Evolutionary conservation across 1,284 basidiomycete genomes (phyloP).

Genomic region (Malassezia globosa): DNA sequence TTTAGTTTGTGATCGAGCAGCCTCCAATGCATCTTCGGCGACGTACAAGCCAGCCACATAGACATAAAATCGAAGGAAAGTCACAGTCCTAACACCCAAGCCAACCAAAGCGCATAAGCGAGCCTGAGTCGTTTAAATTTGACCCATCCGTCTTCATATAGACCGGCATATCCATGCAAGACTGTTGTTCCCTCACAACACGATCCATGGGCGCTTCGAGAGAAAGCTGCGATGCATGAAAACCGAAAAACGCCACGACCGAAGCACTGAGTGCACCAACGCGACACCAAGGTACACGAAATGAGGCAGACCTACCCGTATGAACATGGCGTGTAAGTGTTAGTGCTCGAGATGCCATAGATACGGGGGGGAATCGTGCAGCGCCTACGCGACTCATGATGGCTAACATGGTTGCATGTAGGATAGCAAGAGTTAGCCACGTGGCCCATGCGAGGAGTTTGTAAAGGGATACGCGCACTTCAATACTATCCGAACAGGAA

Average conservation of each 20-base stretch:
- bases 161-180: conserved; percentile 1
- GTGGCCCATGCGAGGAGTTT: no score
- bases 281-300: not conserved
- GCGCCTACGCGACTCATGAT: no score
- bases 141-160: not conserved
- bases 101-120: conserved; percentile 59
- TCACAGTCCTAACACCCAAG: conserved; percentile 68
- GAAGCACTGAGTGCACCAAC: not conserved
- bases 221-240: not conserved
- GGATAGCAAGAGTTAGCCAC: no score
- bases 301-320: not conserved
- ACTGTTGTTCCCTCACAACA: conserved; percentile 5
- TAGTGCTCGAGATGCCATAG: no score
- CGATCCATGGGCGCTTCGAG: conserved; percentile 8
- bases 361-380: no score
- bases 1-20: not conserved
- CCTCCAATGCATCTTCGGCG: conserved; percentile 51
- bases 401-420: no score
- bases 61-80: conserved; percentile 68
- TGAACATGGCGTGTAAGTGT: no score
- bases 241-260: not conserved
- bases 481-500: not conserved
- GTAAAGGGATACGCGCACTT: no score
- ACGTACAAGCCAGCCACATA: conserved; percentile 79
- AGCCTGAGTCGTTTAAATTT: not conserved